A percentile compares a stretch with the other conserved stretches of the same genome.
These are phyloP conservation scores for Gynandropsis gynandra DNA, from an alignment of 345 rosid species.

Conservation along the genomic window DNA sequence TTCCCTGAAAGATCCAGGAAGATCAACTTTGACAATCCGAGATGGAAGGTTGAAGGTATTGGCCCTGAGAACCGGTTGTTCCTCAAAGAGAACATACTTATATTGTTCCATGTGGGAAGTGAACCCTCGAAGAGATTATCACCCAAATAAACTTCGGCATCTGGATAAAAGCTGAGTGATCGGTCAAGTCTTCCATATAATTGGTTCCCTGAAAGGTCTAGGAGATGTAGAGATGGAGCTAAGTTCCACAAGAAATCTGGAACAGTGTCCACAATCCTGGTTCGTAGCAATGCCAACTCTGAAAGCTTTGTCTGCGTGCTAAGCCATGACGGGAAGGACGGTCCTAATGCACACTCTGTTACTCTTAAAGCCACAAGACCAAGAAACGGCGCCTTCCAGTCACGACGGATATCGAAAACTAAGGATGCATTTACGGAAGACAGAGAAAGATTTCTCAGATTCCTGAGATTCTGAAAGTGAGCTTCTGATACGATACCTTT, in stretches of 20 bases:
- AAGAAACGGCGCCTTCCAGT: not conserved
- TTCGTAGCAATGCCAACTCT: no score
- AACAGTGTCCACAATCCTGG: no score
- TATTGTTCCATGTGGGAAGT: not conserved
- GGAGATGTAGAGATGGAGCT: no score
- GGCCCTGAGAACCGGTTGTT: slow-evolving; percentile 11
- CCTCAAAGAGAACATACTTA: not conserved
- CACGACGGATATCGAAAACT: slow-evolving; percentile 23
- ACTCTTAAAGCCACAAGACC: slow-evolving; percentile 22
- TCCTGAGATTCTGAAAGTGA: slow-evolving; percentile 26
- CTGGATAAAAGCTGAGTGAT: no score
- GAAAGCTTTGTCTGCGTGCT: not conserved
- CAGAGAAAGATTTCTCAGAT: slow-evolving; percentile 18
- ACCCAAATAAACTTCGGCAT: no score
- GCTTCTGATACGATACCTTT: slow-evolving; percentile 28
- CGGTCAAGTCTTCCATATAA: no score
- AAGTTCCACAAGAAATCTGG: no score
- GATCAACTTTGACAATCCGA: not conserved
- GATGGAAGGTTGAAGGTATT: not conserved
- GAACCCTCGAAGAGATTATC: not conserved
- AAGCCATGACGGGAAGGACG: slow-evolving; percentile 38
- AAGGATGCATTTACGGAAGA: slow-evolving; percentile 22
- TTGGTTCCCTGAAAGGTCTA: no score
- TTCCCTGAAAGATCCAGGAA: not conserved
- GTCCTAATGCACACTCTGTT: slow-evolving; percentile 33